phyloP scores from a whole-genome alignment of 2,329 filamentous ascomycete genomes.

The Cladosporium oxysporum region DNA sequence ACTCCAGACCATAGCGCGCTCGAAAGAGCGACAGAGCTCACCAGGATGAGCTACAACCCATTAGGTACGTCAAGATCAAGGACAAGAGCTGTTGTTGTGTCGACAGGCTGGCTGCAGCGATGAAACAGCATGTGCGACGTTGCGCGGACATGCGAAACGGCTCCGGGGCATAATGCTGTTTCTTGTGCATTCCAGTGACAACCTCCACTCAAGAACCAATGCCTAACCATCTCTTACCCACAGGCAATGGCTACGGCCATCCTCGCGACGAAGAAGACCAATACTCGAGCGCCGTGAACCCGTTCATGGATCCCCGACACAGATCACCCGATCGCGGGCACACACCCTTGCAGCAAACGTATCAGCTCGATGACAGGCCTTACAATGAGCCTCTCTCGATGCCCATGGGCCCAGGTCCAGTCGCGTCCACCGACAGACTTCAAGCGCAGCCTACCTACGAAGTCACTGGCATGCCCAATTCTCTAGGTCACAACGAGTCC shows the following conservation, averaged over 20 bases:
- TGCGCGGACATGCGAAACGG: conserved; percentile 3
- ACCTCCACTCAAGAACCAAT: not conserved
- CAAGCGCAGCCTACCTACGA: conserved; percentile 82
- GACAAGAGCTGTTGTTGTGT: not conserved
- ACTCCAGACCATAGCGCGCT: not conserved
- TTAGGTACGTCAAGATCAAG: conserved; percentile 15
- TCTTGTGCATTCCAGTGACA: conserved; percentile 14
- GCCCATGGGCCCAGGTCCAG: conserved; percentile 58
- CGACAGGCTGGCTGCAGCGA: not conserved
- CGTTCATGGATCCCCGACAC: conserved; percentile 57
- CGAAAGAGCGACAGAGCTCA: not conserved
- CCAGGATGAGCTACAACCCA: conserved; percentile 21
- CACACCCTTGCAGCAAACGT: conserved; percentile 75
- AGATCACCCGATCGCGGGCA: conserved; percentile 63
- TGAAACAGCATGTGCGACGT: conserved; percentile 7
- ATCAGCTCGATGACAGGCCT: conserved; percentile 79
- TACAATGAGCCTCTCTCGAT: conserved; percentile 69
- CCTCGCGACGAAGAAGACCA: conserved; percentile 30
- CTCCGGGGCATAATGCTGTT: not conserved
- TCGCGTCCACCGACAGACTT: conserved; percentile 72
- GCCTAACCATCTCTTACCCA: conserved; percentile 10
- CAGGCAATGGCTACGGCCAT: conserved; percentile 26
- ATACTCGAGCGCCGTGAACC: conserved; percentile 31
- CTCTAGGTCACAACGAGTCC: conserved; percentile 63
- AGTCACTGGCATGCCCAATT: conserved; percentile 66